A percentile compares a stretch with the other conserved stretches of the same genome.
Evolutionary conservation across 495 filamentous ascomycete species (phyloP).

Genomic region (Podospora comata): DNA sequence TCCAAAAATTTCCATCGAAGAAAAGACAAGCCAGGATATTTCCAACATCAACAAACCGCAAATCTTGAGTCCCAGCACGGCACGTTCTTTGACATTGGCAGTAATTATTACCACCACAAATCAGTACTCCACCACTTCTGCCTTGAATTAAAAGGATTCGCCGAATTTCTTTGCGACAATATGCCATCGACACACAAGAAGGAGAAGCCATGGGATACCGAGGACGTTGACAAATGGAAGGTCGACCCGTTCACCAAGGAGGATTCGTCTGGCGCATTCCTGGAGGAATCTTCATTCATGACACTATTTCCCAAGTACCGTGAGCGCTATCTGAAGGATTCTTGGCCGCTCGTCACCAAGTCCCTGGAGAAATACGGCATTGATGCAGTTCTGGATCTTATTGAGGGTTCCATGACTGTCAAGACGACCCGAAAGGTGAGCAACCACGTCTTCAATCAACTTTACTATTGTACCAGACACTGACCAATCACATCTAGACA

Average conservation of each 20-base stretch:
- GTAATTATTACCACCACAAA: background rate
- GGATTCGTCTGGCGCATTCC: conserved; percentile 80
- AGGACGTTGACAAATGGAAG: conserved; percentile 98
- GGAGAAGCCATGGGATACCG: conserved; percentile 97
- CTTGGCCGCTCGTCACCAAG: conserved; percentile 81
- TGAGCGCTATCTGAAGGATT: conserved; percentile 86
- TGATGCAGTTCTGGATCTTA: conserved; percentile 84
- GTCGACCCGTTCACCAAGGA: conserved; percentile 84
- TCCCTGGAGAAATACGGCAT: conserved; percentile 78
- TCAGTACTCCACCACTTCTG: background rate
- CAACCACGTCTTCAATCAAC: background rate
- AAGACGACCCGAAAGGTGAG: conserved; percentile 70
- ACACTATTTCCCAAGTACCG: conserved; percentile 97
- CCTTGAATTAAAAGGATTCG: background rate
- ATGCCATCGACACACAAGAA: conserved; percentile 95
- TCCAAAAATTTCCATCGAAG: conserved; percentile 22
- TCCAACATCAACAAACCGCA: conserved; percentile 1
- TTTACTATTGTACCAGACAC: background rate
- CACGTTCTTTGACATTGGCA: background rate
- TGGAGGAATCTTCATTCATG: conserved; percentile 82
- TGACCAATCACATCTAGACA: conserved; percentile 52
- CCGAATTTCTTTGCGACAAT: conserved; percentile 10
- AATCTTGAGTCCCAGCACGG: background rate
- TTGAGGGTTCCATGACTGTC: conserved; percentile 94
- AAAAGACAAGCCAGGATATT: conserved; percentile 8